A percentile compares a stretch with the other conserved stretches of the same genome.
phyloP scores from a whole-genome alignment of 805 yeast genomes.

The Yarrowia sp. region DNA sequence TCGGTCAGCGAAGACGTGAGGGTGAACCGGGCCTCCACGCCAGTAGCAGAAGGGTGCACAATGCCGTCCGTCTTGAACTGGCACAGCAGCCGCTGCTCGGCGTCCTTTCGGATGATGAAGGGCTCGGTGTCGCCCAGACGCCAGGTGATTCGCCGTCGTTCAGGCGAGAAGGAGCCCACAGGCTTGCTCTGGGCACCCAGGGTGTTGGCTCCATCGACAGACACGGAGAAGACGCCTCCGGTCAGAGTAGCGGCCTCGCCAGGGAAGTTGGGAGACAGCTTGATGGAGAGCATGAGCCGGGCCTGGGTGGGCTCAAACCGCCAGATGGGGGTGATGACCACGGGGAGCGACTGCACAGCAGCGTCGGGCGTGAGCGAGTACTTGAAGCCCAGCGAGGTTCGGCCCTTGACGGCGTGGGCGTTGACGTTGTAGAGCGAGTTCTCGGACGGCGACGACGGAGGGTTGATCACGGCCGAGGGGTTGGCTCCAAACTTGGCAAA shows the following conservation, averaged over 20 bases:
- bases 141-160: constrained; percentile 88
- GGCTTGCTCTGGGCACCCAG: constrained; percentile 88
- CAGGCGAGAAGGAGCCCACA: constrained; percentile 87
- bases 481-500: constrained; percentile 55
- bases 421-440: constrained; percentile 39
- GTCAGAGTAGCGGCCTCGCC: constrained; percentile 49
- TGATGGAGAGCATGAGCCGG: constrained; percentile 77
- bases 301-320: constrained; percentile 85
- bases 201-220: constrained; percentile 63
- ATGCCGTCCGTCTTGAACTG: constrained; percentile 78
- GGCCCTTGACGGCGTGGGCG: constrained; percentile 33
- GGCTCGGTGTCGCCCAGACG: constrained; percentile 56
- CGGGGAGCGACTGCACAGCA: constrained; percentile 60
- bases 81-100: constrained; percentile 78
- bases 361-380: constrained; percentile 62
- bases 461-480: constrained; percentile 58
- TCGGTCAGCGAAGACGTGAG: constrained; percentile 37
- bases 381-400: constrained; percentile 76
- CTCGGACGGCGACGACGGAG: constrained; percentile 45
- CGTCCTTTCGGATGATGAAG: constrained; percentile 51
- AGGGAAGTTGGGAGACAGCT: constrained; percentile 59
- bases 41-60: constrained; percentile 75
- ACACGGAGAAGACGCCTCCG: constrained; percentile 65
- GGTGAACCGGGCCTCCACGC: constrained; percentile 63
- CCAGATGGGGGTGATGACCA: constrained; percentile 84